Evolutionary conservation across 1,284 basidiomycete species (phyloP).

Genomic region (Laetiporus sulphureus): DNA sequence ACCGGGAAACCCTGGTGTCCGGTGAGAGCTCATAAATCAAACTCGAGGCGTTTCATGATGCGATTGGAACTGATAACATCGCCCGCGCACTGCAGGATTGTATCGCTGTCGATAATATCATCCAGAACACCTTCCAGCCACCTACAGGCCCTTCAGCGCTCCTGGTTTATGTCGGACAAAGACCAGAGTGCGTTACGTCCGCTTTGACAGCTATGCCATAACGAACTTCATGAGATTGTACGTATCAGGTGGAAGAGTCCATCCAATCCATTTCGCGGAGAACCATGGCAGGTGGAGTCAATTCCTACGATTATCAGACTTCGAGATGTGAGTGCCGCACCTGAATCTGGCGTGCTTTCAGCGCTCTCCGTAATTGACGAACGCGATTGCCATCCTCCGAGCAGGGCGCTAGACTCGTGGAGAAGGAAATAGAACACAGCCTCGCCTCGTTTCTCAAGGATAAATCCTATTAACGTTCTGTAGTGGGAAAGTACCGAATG

Average conservation of each 20-base stretch:
- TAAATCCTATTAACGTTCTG: constrained; percentile 13
- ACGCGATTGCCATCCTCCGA: too few species aligned
- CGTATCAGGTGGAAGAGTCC: constrained; percentile 57
- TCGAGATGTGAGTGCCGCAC: constrained; percentile 47
- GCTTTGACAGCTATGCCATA: constrained; percentile 3
- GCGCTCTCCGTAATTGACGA: too few species aligned
- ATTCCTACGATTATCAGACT: constrained; percentile 73
- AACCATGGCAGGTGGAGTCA: constrained; percentile 56
- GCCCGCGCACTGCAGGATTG: constrained; percentile 55
- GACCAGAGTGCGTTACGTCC: constrained; percentile 46
- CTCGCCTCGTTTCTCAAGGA: constrained; percentile 14
- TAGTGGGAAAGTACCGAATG: too few species aligned
- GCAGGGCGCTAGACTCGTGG: constrained; percentile 51
- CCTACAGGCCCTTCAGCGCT: constrained; percentile 51
- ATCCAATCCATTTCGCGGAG: constrained; percentile 55
- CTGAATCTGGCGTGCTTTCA: too few species aligned
- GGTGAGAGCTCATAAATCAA: constrained; percentile 32
- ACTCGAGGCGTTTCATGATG: neutral
- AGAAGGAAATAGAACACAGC: constrained; percentile 24
- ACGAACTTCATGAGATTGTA: too few species aligned
- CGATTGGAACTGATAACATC: constrained; percentile 15
- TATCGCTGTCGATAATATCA: constrained; percentile 51
- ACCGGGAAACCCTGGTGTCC: constrained; percentile 56
- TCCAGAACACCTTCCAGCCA: constrained; percentile 50
- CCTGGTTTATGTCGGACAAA: constrained; percentile 71